A percentile compares a stretch with the other conserved stretches of the same genome.
Conservation (phyloP, 306 rosid genomes). For the Lathyrus tuberosus region DNA sequence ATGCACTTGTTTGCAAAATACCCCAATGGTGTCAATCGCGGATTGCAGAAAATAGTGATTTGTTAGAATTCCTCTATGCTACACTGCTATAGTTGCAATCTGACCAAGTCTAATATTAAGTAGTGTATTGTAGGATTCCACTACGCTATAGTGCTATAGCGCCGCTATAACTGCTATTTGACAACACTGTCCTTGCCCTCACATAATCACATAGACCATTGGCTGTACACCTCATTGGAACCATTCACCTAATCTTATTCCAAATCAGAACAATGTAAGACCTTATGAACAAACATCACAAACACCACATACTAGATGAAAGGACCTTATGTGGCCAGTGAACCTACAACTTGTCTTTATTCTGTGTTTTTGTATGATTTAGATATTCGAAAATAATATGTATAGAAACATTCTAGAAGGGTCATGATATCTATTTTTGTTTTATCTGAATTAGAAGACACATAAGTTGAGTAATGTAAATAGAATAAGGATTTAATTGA, state of each 20-base stretch:
- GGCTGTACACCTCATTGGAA: slow-evolving; percentile 5
- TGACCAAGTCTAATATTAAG: too few species aligned
- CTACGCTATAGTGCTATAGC: too few species aligned
- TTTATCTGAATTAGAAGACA: not conserved
- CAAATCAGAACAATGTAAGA: not conserved
- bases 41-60: too few species aligned
- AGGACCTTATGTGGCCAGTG: not conserved
- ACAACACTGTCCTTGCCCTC: too few species aligned
- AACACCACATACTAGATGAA: slow-evolving; percentile 14
- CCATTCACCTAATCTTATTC: slow-evolving; percentile 9
- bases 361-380: not conserved
- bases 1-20: not conserved
- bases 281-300: slow-evolving; percentile 9
- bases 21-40: not conserved
- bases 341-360: not conserved
- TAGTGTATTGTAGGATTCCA: too few species aligned
- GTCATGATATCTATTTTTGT: not conserved
- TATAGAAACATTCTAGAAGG: slow-evolving; percentile 5
- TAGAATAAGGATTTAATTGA: too few species aligned
- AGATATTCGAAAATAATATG: slow-evolving; percentile 1
- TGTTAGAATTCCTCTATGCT: too few species aligned
- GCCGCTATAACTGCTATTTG: too few species aligned
- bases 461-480: not conserved
- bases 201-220: not conserved
- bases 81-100: too few species aligned